phyloP scores from a whole-genome alignment of 352 stramenopile genomes.

The Peronospora destructor region DNA sequence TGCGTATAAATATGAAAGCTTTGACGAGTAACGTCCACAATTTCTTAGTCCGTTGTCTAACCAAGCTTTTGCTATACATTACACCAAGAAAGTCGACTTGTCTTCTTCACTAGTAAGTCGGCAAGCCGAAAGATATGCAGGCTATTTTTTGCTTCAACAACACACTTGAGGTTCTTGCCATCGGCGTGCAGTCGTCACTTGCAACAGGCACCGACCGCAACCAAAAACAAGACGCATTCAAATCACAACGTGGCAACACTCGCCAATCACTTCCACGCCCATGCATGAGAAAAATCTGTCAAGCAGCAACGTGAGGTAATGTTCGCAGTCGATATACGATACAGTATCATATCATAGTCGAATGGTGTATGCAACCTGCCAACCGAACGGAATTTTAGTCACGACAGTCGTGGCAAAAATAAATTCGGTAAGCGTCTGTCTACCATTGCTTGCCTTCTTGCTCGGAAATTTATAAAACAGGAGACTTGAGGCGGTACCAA shows the following conservation, averaged over 20 bases:
- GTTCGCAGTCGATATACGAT: neutral
- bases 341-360: neutral
- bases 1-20: neutral
- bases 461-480: too few species aligned
- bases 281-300: conserved; percentile 3
- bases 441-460: too few species aligned
- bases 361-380: too few species aligned
- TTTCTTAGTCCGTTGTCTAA: conserved; percentile 4
- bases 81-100: neutral
- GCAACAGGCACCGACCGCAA: too few species aligned
- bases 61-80: neutral
- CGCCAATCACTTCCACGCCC: neutral
- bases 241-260: neutral
- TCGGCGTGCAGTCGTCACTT: neutral
- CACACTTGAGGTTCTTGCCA: too few species aligned
- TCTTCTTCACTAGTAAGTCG: neutral
- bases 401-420: too few species aligned
- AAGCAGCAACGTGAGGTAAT: conserved; percentile 5
- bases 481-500: too few species aligned
- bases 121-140: neutral
- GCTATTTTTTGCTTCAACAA: too few species aligned
- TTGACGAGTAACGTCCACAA: conserved; percentile 2
- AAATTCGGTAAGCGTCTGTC: too few species aligned
- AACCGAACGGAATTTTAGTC: too few species aligned
- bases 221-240: conserved; percentile 4